Percentiles rank a stretch among this genome's conserved stretches.
phyloP scores from a whole-genome alignment of 768 basidiomycete species.

The Boletellus sp. region DNA sequence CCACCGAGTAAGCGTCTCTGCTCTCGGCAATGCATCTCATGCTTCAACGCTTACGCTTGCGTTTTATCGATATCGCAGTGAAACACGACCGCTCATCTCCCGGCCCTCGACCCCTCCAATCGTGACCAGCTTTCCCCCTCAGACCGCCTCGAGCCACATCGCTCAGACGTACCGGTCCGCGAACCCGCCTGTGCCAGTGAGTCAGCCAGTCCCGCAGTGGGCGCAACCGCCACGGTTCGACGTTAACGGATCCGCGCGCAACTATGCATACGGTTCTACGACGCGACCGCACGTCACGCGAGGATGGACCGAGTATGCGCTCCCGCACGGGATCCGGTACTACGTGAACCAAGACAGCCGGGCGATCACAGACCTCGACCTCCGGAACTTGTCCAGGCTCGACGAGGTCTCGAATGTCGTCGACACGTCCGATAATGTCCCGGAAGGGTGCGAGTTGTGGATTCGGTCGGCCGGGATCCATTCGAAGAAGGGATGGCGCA shows the following conservation, averaged over 20 bases:
- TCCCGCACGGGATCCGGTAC: conserved; percentile 72
- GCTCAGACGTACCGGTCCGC: conserved; percentile 22
- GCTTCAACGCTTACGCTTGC: conserved; percentile 3
- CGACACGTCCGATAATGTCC: conserved; percentile 32
- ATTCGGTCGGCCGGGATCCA: conserved; percentile 39
- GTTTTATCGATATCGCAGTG: conserved; percentile 33
- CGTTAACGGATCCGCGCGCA: conserved; percentile 31
- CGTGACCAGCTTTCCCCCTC: conserved; percentile 20
- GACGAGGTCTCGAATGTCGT: conserved; percentile 36
- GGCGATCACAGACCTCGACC: conserved; percentile 67
- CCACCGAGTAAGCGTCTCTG: conserved; percentile 24
- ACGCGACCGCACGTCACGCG: conserved; percentile 29
- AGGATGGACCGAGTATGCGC: conserved; percentile 72
- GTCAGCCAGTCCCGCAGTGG: conserved; percentile 28
- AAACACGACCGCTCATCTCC: conserved; percentile 50
- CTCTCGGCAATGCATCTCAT: too few species aligned
- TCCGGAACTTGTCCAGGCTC: conserved; percentile 51
- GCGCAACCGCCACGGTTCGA: conserved; percentile 23
- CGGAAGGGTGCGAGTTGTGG: conserved; percentile 60
- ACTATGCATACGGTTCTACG: conserved; percentile 26
- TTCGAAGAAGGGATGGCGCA: conserved; percentile 28
- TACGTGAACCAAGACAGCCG: conserved; percentile 61
- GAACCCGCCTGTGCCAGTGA: conserved; percentile 20
- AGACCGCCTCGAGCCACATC: conserved; percentile 21
- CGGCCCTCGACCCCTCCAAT: conserved; percentile 30